Evolutionary conservation across 1,139 yeast species (phyloP), one percentile per base, ranked within the genome.

Genomic region (Pichia sp.): DNA sequence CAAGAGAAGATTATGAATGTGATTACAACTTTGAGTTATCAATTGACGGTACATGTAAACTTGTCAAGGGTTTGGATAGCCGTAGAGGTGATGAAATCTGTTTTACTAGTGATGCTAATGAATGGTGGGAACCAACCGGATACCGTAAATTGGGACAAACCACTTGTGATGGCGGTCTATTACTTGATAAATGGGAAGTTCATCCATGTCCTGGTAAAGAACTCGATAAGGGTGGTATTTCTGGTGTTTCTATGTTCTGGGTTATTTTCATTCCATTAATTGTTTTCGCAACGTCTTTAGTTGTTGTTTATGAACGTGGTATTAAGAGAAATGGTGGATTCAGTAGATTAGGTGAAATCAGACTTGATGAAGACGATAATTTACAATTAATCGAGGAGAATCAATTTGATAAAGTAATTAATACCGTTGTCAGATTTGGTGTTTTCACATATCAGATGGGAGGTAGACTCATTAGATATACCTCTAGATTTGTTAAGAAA

Each of bases 1-100:
- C 94, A 0, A 78, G 96, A 65, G 76, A 79, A 48, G 99, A 93
- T 66, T 94, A 73, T 61, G 99, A 93, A 67, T 93, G 99, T 75
- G 99, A 93, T 63, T 88, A 81, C 70, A 91, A 91, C 67, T 91
- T 72, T 64, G 79, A 67, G 51, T 77, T 85, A 53, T 83, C 81
- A 33, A 34, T 51, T 14, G 97, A 90, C 63, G 95, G 96, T 18
- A 85, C 96, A 0, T 94, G 99, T 69, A 83, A 84, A 61, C 74
- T 91, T 41, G 85, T 89, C 14, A 69, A 75, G 6, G 97, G 97
- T 0, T 69, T 80, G 37, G 61, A 75, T 8, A 88, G 96, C 10
- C 73, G 77, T 8, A 89, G 85, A 56, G 81, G 83, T 41, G 72
- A 76, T 11, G 81, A 75, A 42, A 71, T 79, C 51, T 94, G 99